Evolutionary conservation across 805 yeast species (phyloP).

Genomic region (Lachancea quebecensis): DNA sequence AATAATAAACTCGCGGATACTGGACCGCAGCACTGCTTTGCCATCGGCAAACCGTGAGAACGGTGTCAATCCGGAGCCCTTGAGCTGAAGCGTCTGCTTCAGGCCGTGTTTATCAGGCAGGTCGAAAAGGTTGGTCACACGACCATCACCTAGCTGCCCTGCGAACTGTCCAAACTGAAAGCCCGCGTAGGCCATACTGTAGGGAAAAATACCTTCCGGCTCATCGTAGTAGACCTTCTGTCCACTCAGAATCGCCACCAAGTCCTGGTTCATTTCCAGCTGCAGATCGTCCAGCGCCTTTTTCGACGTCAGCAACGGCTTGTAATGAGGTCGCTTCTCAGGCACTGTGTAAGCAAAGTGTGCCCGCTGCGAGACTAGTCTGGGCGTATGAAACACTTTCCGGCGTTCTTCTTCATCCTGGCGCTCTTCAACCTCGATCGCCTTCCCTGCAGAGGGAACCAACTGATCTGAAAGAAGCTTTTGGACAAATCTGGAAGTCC

Average conservation of each 20-base stretch:
- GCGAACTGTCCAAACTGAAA: conserved; percentile 96
- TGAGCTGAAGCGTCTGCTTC: conserved; percentile 52
- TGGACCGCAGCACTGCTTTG: conserved; percentile 82
- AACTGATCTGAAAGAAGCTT: conserved; percentile 23
- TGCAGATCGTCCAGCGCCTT: conserved; percentile 59
- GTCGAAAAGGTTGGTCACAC: conserved; percentile 80
- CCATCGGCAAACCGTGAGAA: conserved; percentile 95
- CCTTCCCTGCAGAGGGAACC: conserved; percentile 28
- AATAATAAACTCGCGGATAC: conserved; percentile 79
- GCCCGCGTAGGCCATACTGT: conserved; percentile 90
- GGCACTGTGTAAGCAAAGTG: conserved; percentile 73
- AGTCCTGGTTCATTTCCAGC: conserved; percentile 41
- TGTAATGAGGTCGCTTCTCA: conserved; percentile 45
- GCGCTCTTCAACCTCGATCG: conserved; percentile 23
- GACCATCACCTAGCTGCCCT: conserved; percentile 94
- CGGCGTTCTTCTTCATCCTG: conserved; percentile 11
- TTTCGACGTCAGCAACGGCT: conserved; percentile 51
- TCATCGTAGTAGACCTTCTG: conserved; percentile 36
- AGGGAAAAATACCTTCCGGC: conserved; percentile 54
- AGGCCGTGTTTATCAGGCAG: conserved; percentile 43
- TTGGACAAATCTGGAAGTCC: conserved; percentile 21
- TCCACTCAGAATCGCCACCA: conserved; percentile 57
- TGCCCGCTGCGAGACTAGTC: conserved; percentile 47
- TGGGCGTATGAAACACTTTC: conserved; percentile 40
- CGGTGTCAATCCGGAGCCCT: conserved; percentile 91